These are phyloP conservation scores for Aquanectria penicillioides DNA, from an alignment of 2,329 filamentous ascomycete species.

Conservation along the genomic window DNA sequence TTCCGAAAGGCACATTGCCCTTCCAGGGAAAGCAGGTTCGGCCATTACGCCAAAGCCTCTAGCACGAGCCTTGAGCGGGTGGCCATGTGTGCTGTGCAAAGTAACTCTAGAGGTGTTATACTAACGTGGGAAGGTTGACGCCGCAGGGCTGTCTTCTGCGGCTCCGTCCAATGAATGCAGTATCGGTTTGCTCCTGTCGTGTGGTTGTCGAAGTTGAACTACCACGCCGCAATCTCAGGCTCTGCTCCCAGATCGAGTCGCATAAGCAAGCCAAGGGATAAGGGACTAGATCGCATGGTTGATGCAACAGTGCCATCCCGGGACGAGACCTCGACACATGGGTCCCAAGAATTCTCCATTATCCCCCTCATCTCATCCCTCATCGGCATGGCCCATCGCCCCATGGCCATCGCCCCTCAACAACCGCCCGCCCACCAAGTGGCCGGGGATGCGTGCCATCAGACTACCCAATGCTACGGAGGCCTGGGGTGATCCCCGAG, in stretches of 20 bases:
- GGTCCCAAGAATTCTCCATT: conserved; percentile 32
- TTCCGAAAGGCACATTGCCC: no score
- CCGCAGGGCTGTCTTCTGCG: background rate
- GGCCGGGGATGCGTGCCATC: conserved; percentile 17
- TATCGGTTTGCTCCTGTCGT: no score
- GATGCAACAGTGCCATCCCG: conserved; percentile 46
- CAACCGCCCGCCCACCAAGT: conserved; percentile 14
- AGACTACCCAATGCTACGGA: conserved; percentile 15
- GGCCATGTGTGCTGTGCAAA: background rate
- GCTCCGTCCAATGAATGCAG: background rate
- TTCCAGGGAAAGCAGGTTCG: no score
- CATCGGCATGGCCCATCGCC: conserved; percentile 18
- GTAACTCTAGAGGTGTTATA: no score
- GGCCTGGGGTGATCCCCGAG: conserved; percentile 17
- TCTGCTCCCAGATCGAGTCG: conserved; percentile 14
- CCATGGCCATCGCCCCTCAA: conserved; percentile 13
- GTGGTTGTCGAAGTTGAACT: conserved; percentile 4
- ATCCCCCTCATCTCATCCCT: conserved; percentile 9
- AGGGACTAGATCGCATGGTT: conserved; percentile 32
- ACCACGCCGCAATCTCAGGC: conserved; percentile 2
- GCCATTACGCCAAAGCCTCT: background rate
- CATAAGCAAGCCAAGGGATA: conserved; percentile 21
- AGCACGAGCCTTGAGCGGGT: background rate
- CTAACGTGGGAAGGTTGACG: no score
- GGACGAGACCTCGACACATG: conserved; percentile 40